Evolutionary conservation across 495 filamentous ascomycete genomes (phyloP), one percentile per base, ranked within the genome.

Genomic region (Podospora sp.): DNA sequence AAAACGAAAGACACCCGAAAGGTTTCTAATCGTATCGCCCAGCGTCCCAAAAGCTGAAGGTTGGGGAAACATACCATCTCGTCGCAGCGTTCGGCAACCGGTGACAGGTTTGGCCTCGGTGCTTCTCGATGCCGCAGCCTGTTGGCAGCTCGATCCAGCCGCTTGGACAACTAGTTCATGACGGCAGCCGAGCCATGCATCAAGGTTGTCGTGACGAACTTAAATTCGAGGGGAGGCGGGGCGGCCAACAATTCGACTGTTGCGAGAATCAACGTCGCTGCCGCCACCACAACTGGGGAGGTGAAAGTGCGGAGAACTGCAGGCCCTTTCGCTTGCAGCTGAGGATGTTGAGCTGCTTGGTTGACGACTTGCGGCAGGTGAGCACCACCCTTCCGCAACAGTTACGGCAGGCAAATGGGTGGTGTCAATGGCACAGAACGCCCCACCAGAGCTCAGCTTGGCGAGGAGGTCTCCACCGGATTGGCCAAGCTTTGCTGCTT

Each of bases 151-250:
- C 69, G 69, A 69, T 71, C 64, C 68, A 75, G 69, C 66, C 62
- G 71, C 49, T 20, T 67, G 68, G 62, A 63, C 68, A 74, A 70
- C 75, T 73, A 75, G 66, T 76, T 75, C 73, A 76, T 76, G 68
- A 46, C 71, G 75, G 63, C 70, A 20, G 56, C 6, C 18, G 21
- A 29, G 26, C 16, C 56, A 59, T 20, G 7, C 26, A 59, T 9
- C 24, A 3, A 18, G 6, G 55, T 9, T 24, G 55, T 2, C 6
- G 52, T n/a, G 20, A 55, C 7, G 52, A 14, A 14, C 40, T 46
- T 11, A 46, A 18, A 46, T 46, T 36, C 29, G 26, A 26, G 18
- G 57, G n/a, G n/a, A n/a, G 14, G 57, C 52, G 52, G 2, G 29
- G 20, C 52, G 52, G 52, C 25, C n/a, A n/a, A 11, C 25, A 18